phyloP scores from a whole-genome alignment of 106 monocot genomes.

The Dioscorea alata region DNA sequence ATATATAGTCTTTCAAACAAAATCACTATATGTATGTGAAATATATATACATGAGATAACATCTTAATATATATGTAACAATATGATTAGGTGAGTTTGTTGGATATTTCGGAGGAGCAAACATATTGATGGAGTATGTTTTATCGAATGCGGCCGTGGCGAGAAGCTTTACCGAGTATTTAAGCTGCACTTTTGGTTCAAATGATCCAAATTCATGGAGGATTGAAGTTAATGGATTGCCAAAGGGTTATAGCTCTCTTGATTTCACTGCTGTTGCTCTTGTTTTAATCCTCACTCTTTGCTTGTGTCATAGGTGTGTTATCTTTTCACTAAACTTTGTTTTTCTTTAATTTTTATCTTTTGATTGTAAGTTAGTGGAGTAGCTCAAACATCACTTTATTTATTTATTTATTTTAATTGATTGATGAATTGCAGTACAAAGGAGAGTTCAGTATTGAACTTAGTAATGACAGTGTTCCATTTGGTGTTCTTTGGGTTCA shows the following conservation, averaged over 20 bases:
- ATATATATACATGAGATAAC: too few species aligned
- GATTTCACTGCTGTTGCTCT: slow-evolving; percentile 46
- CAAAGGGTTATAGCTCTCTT: slow-evolving; percentile 34
- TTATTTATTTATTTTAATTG: neutral
- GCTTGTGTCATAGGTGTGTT: slow-evolving; percentile 43
- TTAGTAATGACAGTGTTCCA: slow-evolving; percentile 61
- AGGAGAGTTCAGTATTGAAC: slow-evolving; percentile 64
- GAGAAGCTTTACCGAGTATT: slow-evolving; percentile 53
- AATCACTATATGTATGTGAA: too few species aligned
- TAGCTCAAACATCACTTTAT: neutral
- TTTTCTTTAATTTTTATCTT: neutral
- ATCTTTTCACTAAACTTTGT: neutral
- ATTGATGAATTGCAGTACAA: slow-evolving; percentile 35
- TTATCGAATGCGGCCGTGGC: slow-evolving; percentile 74
- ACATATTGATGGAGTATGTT: slow-evolving; percentile 68
- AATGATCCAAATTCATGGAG: slow-evolving; percentile 41
- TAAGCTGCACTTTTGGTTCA: slow-evolving; percentile 27
- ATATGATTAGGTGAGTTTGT: slow-evolving; percentile 50
- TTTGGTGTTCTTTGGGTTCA: slow-evolving; percentile 57
- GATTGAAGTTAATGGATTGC: slow-evolving; percentile 25
- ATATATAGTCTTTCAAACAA: too few species aligned
- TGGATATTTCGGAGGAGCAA: slow-evolving; percentile 72
- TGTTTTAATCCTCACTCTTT: slow-evolving; percentile 40
- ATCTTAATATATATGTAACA: neutral
- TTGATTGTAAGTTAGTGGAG: neutral